Evolutionary conservation across 2,329 filamentous ascomycete genomes (phyloP), one percentile per base, ranked within the genome.

Genomic region (Drechslerella dactyloides): DNA sequence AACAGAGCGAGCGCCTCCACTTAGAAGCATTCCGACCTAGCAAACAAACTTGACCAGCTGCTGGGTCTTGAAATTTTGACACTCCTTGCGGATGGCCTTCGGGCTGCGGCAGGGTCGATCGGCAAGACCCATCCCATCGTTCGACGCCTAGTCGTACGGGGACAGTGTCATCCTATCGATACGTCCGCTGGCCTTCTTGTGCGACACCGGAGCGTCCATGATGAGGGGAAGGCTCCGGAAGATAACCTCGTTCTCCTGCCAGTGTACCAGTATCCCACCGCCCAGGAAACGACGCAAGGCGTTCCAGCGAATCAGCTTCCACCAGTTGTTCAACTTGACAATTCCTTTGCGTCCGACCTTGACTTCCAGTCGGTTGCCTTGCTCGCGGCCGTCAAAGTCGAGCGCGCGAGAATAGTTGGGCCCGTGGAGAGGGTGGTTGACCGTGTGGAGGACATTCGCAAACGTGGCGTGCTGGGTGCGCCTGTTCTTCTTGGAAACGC

Each of bases 301-400:
- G 70, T 87, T 85, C 56, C 90, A 79, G 30, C 87, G 82, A 75
- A 86, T 82, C 75, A 89, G 81, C 79, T 90, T 90, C 88, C 88
- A 90, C 89, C 89, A 91, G 74, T 84, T 84, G 78, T 90, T 87
- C 56, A 90, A 86, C 56, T 81, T 83, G 81, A 90, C 85, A 59
- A 84, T 82, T 1, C 86, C 85, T 52, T 83, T 83, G 21, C 82
- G 82, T 59, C 84, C 82, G 62, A 90, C 84, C 63, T 84, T 83
- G 42, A 90, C 82, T 10, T 81, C 84, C 80, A 89, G 81, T 65
- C 87, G 83, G 68, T 84, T 87, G 4, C 88, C 88, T 73, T 87
- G 87, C 54, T 83, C 82, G 23, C 81, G 81, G 24, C 86, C 85
- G 0, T 88, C 84, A 52, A 85, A 80, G 73, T 88, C 83, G 57